Evolutionary conservation across 352 stramenopile species (phyloP).

Genomic region (Pythium angustatum): DNA sequence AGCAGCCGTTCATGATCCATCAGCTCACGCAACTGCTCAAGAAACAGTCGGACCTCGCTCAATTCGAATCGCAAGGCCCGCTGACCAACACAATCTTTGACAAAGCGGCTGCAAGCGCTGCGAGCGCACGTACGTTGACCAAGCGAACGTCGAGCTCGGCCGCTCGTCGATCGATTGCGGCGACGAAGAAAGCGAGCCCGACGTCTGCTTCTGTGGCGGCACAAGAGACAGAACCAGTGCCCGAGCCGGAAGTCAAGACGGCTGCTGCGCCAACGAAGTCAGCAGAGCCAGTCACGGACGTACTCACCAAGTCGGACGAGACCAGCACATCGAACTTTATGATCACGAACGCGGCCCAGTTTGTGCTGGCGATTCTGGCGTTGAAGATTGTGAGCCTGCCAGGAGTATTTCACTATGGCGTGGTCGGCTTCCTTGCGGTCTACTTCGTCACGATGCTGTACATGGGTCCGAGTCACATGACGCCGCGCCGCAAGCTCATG

Average conservation of each 20-base stretch:
- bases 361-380: conserved; percentile 48
- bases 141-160: conserved; percentile 9
- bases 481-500: conserved; percentile 64
- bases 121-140: background rate
- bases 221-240: background rate
- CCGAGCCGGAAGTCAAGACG: conserved; percentile 5
- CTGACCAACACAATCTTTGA: conserved; percentile 55
- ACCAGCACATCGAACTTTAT: conserved; percentile 44
- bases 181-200: background rate
- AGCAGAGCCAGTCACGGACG: conserved; percentile 10
- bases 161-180: background rate
- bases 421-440: conserved; percentile 45
- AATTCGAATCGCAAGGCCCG: conserved; percentile 33
- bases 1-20: conserved; percentile 67
- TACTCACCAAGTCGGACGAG: conserved; percentile 11
- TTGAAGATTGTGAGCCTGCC: conserved; percentile 51
- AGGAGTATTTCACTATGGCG: conserved; percentile 41
- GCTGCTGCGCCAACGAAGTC: background rate
- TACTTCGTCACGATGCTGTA: conserved; percentile 60
- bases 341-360: conserved; percentile 49
- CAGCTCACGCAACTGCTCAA: conserved; percentile 59
- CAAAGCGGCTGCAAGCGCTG: background rate
- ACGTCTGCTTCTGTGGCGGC: background rate
- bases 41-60: conserved; percentile 41
- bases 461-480: conserved; percentile 60